A percentile compares a stretch with the other conserved stretches of the same genome.
These are phyloP conservation scores for Annulohypoxylon maeteangense DNA, from an alignment of 495 filamentous ascomycete genomes.

Conservation along the genomic window DNA sequence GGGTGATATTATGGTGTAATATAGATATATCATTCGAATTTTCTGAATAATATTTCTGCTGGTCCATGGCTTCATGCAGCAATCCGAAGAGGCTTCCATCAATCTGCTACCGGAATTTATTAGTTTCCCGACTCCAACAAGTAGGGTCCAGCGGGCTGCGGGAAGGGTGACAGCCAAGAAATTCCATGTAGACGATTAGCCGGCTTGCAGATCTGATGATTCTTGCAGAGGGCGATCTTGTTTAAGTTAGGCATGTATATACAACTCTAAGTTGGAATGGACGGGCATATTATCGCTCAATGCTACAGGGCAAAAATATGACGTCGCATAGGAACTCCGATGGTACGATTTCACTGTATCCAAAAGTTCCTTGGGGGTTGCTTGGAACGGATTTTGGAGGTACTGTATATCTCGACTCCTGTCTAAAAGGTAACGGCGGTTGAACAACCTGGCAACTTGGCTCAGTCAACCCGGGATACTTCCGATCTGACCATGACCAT, in stretches of 20 bases:
- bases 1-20: slow-evolving; percentile 34
- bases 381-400: slow-evolving; percentile 19
- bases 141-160: slow-evolving; percentile 27
- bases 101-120: slow-evolving; percentile 35
- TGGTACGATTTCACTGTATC: slow-evolving; percentile 43
- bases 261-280: slow-evolving; percentile 26
- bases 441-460: slow-evolving; percentile 33
- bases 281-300: slow-evolving; percentile 29
- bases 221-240: slow-evolving; percentile 31
- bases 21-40: slow-evolving; percentile 19
- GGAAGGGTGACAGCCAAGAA: slow-evolving; percentile 30
- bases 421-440: slow-evolving; percentile 17
- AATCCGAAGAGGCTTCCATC: slow-evolving; percentile 10
- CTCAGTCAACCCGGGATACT: slow-evolving; percentile 40
- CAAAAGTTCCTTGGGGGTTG: slow-evolving; percentile 8
- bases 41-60: slow-evolving; percentile 8
- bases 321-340: slow-evolving; percentile 31
- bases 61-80: slow-evolving; percentile 27
- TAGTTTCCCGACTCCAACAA: slow-evolving; percentile 23
- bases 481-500: slow-evolving; percentile 41
- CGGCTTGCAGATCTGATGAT: slow-evolving; percentile 21
- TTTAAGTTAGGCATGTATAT: slow-evolving; percentile 23
- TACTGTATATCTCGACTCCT: slow-evolving; percentile 31
- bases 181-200: slow-evolving; percentile 23
- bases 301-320: slow-evolving; percentile 28